Evolutionary conservation across 176 grass and related monocot species (phyloP).

Genomic region (Paspalum vaginatum): DNA sequence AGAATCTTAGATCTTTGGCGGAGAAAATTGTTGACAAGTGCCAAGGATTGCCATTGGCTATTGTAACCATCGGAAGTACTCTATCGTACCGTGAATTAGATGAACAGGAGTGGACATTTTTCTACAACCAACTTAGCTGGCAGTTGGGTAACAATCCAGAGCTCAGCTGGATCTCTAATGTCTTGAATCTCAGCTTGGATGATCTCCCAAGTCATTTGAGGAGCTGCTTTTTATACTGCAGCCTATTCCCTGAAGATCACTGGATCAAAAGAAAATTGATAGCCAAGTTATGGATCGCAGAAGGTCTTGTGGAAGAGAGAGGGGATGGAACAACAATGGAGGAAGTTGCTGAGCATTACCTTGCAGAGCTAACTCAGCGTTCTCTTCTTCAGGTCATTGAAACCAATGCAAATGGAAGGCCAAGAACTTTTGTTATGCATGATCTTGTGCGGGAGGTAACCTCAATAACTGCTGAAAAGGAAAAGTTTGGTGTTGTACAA

Average conservation of each 20-base stretch:
- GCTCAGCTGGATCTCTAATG: conserved; percentile 30
- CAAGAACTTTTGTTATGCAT: conserved; percentile 37
- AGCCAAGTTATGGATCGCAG: conserved; percentile 41
- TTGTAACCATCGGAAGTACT: conserved; percentile 46
- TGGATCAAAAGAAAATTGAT: conserved; percentile 36
- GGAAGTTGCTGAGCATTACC: conserved; percentile 46
- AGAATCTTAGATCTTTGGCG: conserved; percentile 21
- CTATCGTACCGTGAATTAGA: conserved; percentile 29
- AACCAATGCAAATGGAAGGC: conserved; percentile 36
- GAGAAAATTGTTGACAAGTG: conserved; percentile 49
- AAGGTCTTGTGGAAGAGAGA: conserved; percentile 61
- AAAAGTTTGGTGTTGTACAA: conserved; percentile 31
- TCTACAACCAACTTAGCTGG: conserved; percentile 50
- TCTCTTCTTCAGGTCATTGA: conserved; percentile 38
- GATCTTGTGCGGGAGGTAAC: conserved; percentile 47
- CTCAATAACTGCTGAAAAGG: conserved; percentile 20
- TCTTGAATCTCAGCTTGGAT: conserved; percentile 43
- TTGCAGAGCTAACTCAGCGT: conserved; percentile 37
- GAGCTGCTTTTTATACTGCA: conserved; percentile 52
- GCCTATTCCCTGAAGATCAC: conserved; percentile 51
- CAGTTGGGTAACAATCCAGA: conserved; percentile 45
- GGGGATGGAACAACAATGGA: conserved; percentile 45
- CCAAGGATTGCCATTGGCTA: conserved; percentile 53
- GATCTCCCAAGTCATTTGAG: conserved; percentile 51
- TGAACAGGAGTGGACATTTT: conserved; percentile 37